phyloP scores from a whole-genome alignment of 1,284 basidiomycete species.

The Sanghuangporus sanghuang region DNA sequence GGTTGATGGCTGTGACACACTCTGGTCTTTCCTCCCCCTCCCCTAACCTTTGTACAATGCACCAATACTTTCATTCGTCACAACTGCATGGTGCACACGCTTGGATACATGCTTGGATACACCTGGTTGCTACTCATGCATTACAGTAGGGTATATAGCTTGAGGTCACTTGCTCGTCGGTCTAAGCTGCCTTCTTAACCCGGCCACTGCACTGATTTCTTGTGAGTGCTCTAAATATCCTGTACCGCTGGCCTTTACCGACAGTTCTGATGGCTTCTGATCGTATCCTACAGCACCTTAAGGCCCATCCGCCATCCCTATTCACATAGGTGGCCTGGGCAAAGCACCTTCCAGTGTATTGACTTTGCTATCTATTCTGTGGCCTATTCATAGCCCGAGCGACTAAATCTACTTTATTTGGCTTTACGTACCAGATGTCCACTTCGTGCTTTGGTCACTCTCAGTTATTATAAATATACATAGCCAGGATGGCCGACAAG shows the following conservation, averaged over 20 bases:
- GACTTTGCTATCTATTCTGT: neutral
- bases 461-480: neutral
- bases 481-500: neutral
- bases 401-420: neutral
- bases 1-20: neutral
- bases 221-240: neutral
- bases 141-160: neutral
- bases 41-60: neutral
- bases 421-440: neutral
- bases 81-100: conserved; percentile 13
- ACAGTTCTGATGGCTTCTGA: neutral
- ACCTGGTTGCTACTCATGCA: neutral
- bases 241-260: neutral
- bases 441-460: neutral
- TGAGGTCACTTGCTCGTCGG: neutral
- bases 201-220: neutral
- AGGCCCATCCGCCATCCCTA: neutral
- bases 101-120: conserved; percentile 4
- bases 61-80: conserved; percentile 4
- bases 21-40: neutral
- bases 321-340: neutral
- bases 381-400: neutral
- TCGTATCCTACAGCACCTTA: neutral
- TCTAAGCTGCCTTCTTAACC: neutral
- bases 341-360: neutral